Conservation (phyloP, 2,329 filamentous ascomycete genomes). For the Diaporthe velutina region DNA sequence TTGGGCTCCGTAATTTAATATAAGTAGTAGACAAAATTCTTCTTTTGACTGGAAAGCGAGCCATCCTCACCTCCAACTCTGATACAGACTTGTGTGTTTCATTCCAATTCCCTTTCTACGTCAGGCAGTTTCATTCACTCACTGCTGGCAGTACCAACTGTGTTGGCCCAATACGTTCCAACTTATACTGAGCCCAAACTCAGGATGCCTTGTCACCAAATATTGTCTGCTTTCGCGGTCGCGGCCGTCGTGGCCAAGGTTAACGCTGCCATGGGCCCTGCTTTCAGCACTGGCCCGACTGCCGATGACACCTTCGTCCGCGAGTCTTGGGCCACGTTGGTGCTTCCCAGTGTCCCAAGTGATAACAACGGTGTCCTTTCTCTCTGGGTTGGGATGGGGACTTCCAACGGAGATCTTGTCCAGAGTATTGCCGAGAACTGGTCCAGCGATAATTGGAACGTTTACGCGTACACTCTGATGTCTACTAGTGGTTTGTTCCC, state of each 20-base stretch:
- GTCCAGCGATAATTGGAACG: conserved; percentile 50
- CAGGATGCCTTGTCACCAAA: conserved; percentile 32
- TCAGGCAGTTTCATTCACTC: background rate
- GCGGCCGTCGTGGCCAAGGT: conserved; percentile 40
- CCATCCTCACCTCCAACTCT: background rate
- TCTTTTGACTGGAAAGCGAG: background rate
- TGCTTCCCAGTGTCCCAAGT: conserved; percentile 54
- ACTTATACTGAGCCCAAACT: background rate
- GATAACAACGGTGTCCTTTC: conserved; percentile 53
- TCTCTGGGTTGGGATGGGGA: conserved; percentile 63
- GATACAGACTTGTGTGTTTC: background rate
- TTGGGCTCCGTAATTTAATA: background rate
- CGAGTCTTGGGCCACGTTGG: conserved; percentile 57
- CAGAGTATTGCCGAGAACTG: conserved; percentile 59
- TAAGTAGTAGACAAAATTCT: background rate
- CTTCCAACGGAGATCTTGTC: conserved; percentile 58
- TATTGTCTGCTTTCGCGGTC: conserved; percentile 31
- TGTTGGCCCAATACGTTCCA: background rate
- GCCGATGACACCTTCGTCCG: conserved; percentile 55
- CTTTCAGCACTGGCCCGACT: conserved; percentile 60
- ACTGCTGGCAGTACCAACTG: conserved; percentile 36
- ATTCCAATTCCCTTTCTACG: background rate
- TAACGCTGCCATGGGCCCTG: conserved; percentile 50
- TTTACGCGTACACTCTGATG: conserved; percentile 58
- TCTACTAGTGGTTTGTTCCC: background rate